These are phyloP conservation scores for Metschnikowia baotianmanensis DNA, from an alignment of 805 yeast genomes.

Conservation along the genomic window DNA sequence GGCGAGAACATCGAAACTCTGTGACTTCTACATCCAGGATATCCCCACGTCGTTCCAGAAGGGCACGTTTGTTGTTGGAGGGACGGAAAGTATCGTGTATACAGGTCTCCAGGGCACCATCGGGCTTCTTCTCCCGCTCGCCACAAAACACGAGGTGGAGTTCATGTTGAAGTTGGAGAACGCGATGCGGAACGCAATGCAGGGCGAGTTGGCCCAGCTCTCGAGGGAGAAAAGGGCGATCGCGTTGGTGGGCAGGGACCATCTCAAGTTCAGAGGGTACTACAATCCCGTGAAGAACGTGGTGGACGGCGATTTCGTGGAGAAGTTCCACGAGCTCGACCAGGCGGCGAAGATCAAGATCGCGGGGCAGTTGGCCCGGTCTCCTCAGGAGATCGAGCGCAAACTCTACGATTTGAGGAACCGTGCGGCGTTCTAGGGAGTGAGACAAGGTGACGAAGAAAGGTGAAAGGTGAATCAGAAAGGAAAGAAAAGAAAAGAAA, in stretches of 20 bases:
- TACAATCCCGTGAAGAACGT: conserved; percentile 76
- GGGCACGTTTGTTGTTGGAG: conserved; percentile 57
- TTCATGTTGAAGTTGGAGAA: conserved; percentile 57
- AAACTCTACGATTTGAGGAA: conserved; percentile 52
- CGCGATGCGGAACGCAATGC: conserved; percentile 33
- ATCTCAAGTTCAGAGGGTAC: conserved; percentile 66
- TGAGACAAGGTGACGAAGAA: not conserved
- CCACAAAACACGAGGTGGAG: conserved; percentile 57
- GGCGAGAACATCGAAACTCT: conserved; percentile 46
- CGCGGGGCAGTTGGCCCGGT: conserved; percentile 43
- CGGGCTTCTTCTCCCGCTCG: conserved; percentile 69
- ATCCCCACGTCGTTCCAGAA: conserved; percentile 60
- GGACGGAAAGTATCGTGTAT: conserved; percentile 63
- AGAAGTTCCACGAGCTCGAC: conserved; percentile 43
- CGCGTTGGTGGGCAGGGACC: conserved; percentile 63
- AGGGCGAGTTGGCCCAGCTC: conserved; percentile 25
- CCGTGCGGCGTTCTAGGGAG: conserved; percentile 33
- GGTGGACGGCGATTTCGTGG: conserved; percentile 88
- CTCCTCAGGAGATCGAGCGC: conserved; percentile 48
- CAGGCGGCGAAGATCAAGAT: conserved; percentile 35
- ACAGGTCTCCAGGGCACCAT: conserved; percentile 80
- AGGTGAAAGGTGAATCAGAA: not conserved
- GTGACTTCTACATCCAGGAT: conserved; percentile 69
- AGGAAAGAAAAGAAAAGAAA: no score
- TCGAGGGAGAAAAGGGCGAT: conserved; percentile 23